phyloP scores from a whole-genome alignment of 2,329 filamentous ascomycete species.

The Orbilia quercus region DNA sequence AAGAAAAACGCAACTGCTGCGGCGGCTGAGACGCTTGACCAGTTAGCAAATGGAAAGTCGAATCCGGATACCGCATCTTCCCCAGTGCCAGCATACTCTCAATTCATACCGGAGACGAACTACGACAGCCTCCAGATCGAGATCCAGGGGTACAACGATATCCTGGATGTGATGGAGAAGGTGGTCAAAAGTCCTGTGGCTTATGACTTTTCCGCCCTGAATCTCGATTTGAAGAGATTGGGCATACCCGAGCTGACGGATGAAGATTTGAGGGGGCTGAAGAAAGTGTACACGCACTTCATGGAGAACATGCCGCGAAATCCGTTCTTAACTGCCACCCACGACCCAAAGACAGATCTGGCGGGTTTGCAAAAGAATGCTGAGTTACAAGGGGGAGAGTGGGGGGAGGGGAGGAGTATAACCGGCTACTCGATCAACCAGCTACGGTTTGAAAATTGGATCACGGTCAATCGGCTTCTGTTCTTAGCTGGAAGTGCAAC shows the following conservation, averaged over 20 bases:
- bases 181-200: conserved; percentile 27
- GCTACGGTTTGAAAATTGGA: conserved; percentile 68
- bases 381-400: conserved; percentile 15
- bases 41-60: too few species aligned
- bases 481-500: conserved; percentile 61
- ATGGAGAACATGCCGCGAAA: conserved; percentile 39
- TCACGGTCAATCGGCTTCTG: conserved; percentile 65
- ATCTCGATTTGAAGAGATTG: conserved; percentile 21
- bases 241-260: conserved; percentile 35
- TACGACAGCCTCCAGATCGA: conserved; percentile 18
- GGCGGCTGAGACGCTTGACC: conserved; percentile 8
- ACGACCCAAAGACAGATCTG: conserved; percentile 48
- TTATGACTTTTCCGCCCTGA: conserved; percentile 30
- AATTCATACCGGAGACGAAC: not conserved
- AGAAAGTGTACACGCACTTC: conserved; percentile 40
- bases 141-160: conserved; percentile 14
- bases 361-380: conserved; percentile 16
- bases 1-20: conserved; percentile 31
- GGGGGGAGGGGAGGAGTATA: conserved; percentile 46
- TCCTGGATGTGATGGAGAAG: conserved; percentile 28
- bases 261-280: conserved; percentile 29
- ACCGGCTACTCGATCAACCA: conserved; percentile 65
- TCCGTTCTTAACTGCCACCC: conserved; percentile 39
- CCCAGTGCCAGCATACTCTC: not conserved
- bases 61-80: not conserved